phyloP scores from a whole-genome alignment of 352 stramenopile genomes.

The Pythium apleroticum region DNA sequence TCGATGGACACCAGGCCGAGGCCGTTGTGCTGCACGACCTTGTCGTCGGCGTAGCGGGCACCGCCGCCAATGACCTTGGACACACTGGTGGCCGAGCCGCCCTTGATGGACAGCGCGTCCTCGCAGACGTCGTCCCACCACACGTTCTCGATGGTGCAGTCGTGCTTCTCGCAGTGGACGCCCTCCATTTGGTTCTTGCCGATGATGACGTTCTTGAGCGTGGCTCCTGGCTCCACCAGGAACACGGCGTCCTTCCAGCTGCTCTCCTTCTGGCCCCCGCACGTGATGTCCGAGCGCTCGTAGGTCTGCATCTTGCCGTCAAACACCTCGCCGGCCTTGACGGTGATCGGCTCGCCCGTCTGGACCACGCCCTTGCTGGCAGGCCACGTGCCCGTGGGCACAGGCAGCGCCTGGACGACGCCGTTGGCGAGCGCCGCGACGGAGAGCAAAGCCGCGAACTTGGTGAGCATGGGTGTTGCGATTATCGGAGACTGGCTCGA shows the following conservation, averaged over 20 bases:
- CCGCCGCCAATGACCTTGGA: constrained; percentile 37
- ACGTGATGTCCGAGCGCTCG: constrained; percentile 28
- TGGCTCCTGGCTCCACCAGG: constrained; percentile 31
- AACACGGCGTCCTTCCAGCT: constrained; percentile 21
- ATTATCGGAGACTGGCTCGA: neutral
- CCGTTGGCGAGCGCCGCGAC: neutral
- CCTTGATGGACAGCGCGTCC: constrained; percentile 45
- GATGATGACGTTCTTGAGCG: constrained; percentile 37
- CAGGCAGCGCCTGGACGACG: neutral
- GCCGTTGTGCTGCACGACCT: constrained; percentile 53
- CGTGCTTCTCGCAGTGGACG: constrained; percentile 27
- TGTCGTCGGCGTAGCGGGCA: constrained; percentile 45
- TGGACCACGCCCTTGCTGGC: constrained; percentile 24
- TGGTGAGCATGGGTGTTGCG: constrained; percentile 15
- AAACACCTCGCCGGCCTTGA: constrained; percentile 27
- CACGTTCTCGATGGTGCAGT: constrained; percentile 52
- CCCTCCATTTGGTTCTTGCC: constrained; percentile 33
- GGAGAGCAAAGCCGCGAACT: constrained; percentile 8
- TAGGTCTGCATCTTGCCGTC: constrained; percentile 42
- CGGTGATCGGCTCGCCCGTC: constrained; percentile 15
- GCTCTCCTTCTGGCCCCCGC: constrained; percentile 21
- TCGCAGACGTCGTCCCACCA: constrained; percentile 60
- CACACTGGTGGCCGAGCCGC: constrained; percentile 36
- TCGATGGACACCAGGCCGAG: constrained; percentile 40
- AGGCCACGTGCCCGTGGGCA: constrained; percentile 30